Evolutionary conservation across 371 early-diverging fungal species (phyloP).

Genomic region (Saksenaea oblongispora): DNA sequence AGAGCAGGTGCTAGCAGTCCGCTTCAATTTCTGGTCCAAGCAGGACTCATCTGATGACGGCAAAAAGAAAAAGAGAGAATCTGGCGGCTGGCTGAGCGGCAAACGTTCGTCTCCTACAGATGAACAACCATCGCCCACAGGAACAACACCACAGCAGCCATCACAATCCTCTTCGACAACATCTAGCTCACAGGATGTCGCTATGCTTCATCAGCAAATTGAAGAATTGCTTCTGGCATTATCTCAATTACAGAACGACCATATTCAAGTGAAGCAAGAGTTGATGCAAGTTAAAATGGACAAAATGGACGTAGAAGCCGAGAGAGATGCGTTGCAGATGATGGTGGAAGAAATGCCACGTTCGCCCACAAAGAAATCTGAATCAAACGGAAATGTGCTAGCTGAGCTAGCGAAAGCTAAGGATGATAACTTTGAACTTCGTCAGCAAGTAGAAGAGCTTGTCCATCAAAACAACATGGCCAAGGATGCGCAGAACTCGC

Average conservation of each 20-base stretch:
- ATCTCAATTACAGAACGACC: conserved; percentile 59
- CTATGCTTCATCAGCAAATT: conserved; percentile 60
- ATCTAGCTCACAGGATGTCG: conserved; percentile 32
- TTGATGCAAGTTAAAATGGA: conserved; percentile 56
- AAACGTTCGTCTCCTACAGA: conserved; percentile 25
- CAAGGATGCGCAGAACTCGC: conserved; percentile 39
- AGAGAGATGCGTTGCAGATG: conserved; percentile 41
- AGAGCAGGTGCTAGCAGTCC: conserved; percentile 58
- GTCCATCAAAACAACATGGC: conserved; percentile 40
- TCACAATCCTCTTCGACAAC: background rate
- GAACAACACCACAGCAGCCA: background rate
- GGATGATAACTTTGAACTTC: conserved; percentile 28
- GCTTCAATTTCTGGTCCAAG: conserved; percentile 50
- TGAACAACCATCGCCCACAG: conserved; percentile 1
- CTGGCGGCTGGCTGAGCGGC: conserved; percentile 18
- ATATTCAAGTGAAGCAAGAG: conserved; percentile 59
- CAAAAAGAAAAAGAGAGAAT: conserved; percentile 43
- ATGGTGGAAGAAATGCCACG: conserved; percentile 24
- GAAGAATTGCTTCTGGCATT: conserved; percentile 60
- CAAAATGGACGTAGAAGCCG: conserved; percentile 59
- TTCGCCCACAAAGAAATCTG: background rate
- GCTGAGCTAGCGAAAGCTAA: conserved; percentile 19
- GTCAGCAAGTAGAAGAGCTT: conserved; percentile 40
- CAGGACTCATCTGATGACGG: conserved; percentile 12
- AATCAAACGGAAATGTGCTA: background rate